Evolutionary conservation across 768 basidiomycete species (phyloP), one percentile per base, ranked within the genome.

Genomic region (Termitomyces sp.): DNA sequence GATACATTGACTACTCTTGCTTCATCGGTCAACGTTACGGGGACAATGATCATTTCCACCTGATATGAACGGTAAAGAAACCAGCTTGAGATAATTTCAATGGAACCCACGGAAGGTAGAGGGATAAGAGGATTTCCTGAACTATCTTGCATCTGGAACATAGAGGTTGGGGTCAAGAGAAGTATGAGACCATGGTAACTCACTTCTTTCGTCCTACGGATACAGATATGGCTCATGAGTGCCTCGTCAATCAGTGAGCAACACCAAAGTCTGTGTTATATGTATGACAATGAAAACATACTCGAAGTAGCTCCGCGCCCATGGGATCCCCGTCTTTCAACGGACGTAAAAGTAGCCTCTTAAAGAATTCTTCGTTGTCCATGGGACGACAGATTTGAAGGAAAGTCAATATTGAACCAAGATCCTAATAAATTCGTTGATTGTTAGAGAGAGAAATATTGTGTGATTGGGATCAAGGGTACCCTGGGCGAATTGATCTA

Each of bases 401-500:
- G 74, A 97, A 97, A 2, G 84, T 86, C 26, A 97, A 74, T 52
- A 95, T 75, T 10, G 94, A 91, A 3, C 95, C 93, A 20, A 97
- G 83, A 72, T 96, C 94, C 87, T 93, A 62, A n/a, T 55, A 9
- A 12, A 28, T 10, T 30, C 16, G 20, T 52, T 1, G 2, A 41
- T n/a, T 5, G 4, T 41, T 41, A n/a, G 18, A 43, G 52, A 23
- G 38, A 57, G 4, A 20, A 14, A 32, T 13, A 38, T 40, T 38
- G 26, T 36, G 16, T 10, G 9, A 49, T 35, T 50, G n/a, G 12
- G 23, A 54, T 41, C n/a, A 46, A 35, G 55, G 67, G 52, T 68
- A 86, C 89, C 68, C 78, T 82, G 4, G 88, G 91, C 51, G 89
- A 89, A 63, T 93, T 93, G 60, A 93, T 89, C 89, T 91, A 57